phyloP scores from a whole-genome alignment of 495 filamentous ascomycete genomes.

The Lentithecium fluviatile region DNA sequence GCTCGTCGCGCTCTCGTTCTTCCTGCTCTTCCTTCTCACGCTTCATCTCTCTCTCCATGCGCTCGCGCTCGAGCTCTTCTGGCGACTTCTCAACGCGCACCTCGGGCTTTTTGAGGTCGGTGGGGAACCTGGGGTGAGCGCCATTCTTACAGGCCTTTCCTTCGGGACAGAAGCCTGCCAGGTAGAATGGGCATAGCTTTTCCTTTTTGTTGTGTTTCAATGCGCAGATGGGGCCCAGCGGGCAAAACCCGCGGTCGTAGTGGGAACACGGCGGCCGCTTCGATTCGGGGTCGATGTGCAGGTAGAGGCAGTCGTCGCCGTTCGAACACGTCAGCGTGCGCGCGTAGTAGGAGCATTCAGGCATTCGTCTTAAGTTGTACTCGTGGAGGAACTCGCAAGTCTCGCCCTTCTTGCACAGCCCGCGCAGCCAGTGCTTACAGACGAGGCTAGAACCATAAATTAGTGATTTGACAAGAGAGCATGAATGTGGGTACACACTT shows the following conservation, averaged over 20 bases:
- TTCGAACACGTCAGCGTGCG: conserved; percentile 91
- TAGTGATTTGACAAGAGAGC: background rate
- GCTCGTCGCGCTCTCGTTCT: conserved; percentile 34
- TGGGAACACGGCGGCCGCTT: conserved; percentile 76
- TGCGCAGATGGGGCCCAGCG: conserved; percentile 78
- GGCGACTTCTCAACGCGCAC: conserved; percentile 58
- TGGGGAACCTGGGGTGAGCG: conserved; percentile 75
- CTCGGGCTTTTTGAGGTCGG: conserved; percentile 68
- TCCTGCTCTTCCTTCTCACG: conserved; percentile 49
- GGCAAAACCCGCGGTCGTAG: conserved; percentile 95
- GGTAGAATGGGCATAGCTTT: conserved; percentile 74
- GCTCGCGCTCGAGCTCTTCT: conserved; percentile 50
- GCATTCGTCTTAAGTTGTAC: conserved; percentile 97
- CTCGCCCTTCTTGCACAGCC: conserved; percentile 94
- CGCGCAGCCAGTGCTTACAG: conserved; percentile 98
- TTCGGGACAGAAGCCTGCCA: conserved; percentile 93
- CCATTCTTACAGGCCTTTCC: conserved; percentile 72
- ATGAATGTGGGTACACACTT: conserved; percentile 33
- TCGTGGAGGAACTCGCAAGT: conserved; percentile 96
- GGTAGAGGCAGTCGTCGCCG: conserved; percentile 93
- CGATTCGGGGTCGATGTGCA: conserved; percentile 85
- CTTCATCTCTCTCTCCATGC: conserved; percentile 56
- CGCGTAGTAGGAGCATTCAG: conserved; percentile 77
- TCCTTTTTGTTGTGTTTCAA: conserved; percentile 79
- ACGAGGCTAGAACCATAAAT: conserved; percentile 57